phyloP scores from a whole-genome alignment of 2,329 filamentous ascomycete genomes.

The Immersiporthe knoxdaviesiana region DNA sequence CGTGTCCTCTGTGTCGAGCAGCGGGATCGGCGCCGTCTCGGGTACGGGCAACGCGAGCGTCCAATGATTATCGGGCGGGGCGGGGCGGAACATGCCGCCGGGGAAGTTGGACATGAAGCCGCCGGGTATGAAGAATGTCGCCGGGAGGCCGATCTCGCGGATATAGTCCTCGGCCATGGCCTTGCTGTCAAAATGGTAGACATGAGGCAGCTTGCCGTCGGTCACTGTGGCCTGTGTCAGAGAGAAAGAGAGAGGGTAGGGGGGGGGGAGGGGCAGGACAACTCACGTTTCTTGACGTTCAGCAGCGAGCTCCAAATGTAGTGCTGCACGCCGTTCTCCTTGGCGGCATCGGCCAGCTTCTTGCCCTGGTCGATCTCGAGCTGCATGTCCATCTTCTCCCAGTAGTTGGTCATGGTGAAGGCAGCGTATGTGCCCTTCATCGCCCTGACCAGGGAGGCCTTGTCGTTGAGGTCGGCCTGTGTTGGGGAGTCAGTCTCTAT shows the following conservation, averaged over 20 bases:
- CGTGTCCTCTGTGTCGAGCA: slow-evolving; percentile 43
- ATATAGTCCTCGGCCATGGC: slow-evolving; percentile 60
- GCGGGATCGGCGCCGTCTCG: slow-evolving; percentile 38
- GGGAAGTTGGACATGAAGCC: slow-evolving; percentile 58
- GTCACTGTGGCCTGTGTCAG: slow-evolving; percentile 37
- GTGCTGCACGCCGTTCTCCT: slow-evolving; percentile 47
- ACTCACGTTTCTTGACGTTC: slow-evolving; percentile 45
- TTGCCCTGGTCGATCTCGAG: slow-evolving; percentile 51
- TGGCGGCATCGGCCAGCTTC: slow-evolving; percentile 50
- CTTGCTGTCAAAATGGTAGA: slow-evolving; percentile 61
- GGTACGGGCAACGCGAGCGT: slow-evolving; percentile 40
- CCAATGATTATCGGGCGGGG: slow-evolving; percentile 39
- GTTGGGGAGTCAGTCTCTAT: neutral
- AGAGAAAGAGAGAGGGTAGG: neutral
- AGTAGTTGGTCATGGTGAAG: slow-evolving; percentile 57
- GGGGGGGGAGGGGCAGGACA: slow-evolving; percentile 27
- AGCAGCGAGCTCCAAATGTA: slow-evolving; percentile 50
- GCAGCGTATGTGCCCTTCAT: slow-evolving; percentile 52
- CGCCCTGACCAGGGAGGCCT: slow-evolving; percentile 47
- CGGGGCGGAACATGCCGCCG: slow-evolving; percentile 35
- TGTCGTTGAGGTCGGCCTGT: slow-evolving; percentile 54
- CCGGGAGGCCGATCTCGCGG: slow-evolving; percentile 48
- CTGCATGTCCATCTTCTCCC: slow-evolving; percentile 47
- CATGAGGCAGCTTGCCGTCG: slow-evolving; percentile 44
- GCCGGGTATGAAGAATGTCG: slow-evolving; percentile 56